phyloP scores from a whole-genome alignment of 768 basidiomycete genomes.

The Pulveroboletus sp. region DNA sequence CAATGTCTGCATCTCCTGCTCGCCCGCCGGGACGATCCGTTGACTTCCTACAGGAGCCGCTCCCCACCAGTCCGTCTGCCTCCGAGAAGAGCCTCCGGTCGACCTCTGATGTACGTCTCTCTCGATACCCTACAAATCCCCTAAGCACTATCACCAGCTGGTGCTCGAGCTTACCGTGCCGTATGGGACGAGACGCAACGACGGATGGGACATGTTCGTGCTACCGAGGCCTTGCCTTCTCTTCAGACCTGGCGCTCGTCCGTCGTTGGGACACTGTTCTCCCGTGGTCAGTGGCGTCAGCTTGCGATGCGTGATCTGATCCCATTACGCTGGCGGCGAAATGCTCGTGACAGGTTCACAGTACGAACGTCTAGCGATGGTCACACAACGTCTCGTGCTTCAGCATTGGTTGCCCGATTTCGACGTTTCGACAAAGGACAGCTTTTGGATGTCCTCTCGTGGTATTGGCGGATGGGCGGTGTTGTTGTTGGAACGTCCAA shows the following conservation, averaged over 20 bases:
- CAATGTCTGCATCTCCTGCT: too few relatives aligned
- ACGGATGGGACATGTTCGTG: background rate
- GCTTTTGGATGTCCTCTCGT: slow-evolving; percentile 52
- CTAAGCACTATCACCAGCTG: too few relatives aligned
- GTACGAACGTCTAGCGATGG: slow-evolving; percentile 16
- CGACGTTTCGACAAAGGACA: slow-evolving; percentile 53
- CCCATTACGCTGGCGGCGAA: slow-evolving; percentile 29
- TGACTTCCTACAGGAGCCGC: too few relatives aligned
- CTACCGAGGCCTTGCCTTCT: background rate
- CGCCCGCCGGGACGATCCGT: background rate
- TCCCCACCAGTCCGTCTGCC: background rate
- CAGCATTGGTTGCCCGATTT: slow-evolving; percentile 45
- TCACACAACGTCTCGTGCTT: slow-evolving; percentile 44
- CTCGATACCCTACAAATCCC: background rate
- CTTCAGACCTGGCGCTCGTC: background rate
- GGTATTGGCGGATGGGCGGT: slow-evolving; percentile 62
- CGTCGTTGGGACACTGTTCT: too few relatives aligned
- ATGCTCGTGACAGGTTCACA: slow-evolving; percentile 7
- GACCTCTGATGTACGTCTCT: too few relatives aligned
- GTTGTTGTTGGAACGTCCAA: slow-evolving; percentile 44
- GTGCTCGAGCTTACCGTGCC: too few relatives aligned
- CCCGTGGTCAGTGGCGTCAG: slow-evolving; percentile 18
- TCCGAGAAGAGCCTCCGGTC: background rate
- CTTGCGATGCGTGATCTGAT: background rate
- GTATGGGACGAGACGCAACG: background rate